Evolutionary conservation across 306 rosid species (phyloP), one percentile per base, ranked within the genome.

Genomic region (Malus sieversii): DNA sequence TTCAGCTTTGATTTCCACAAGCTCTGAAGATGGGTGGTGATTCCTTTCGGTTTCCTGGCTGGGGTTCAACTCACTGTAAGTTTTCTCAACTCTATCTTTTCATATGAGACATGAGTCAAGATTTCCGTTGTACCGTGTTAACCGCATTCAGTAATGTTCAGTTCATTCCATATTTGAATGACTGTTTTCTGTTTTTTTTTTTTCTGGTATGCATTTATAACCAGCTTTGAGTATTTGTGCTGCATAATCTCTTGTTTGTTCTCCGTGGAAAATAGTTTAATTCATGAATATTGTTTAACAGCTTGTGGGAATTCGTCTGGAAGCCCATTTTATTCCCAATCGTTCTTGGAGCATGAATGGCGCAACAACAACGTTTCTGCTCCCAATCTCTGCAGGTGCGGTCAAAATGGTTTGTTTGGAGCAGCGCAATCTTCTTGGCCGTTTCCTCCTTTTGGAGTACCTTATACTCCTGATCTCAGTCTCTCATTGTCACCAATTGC

Each of bases 371-470:
- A 89, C 78, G 97, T 93, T 46, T 90, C 90, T 86, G 90, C 93
- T 40, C 87, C 97, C 22, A 88, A 87, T 61, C 92, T 96, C 15
- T 92, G 53, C 53, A 48, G 96, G 48, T 92, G 96, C 77, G 89
- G 92, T 74, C 85, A 96, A 32, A 90, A 96, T 35, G 97, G 98
- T 45, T 97, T 92, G 8, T 90, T 90, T 86, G 97, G 97, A 20
- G 83, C 91, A 42, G 15, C 92, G 65, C 98, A 86, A 63, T 35
- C 84, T 15, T 76, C 94, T 40, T 86, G 95, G 44, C 95, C 93
- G n/a, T 87, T 93, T 87, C 84, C 96, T 61, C 83, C 93, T 73
- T 88, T 87, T 82, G 96, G 91, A 73, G 82, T 90, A 30, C 78
- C 98, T 64, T 91, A 94, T 48, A 83, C 91, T 61, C 90, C 96